phyloP scores from a whole-genome alignment of 163 green algal species.

The Volvox carteri region DNA sequence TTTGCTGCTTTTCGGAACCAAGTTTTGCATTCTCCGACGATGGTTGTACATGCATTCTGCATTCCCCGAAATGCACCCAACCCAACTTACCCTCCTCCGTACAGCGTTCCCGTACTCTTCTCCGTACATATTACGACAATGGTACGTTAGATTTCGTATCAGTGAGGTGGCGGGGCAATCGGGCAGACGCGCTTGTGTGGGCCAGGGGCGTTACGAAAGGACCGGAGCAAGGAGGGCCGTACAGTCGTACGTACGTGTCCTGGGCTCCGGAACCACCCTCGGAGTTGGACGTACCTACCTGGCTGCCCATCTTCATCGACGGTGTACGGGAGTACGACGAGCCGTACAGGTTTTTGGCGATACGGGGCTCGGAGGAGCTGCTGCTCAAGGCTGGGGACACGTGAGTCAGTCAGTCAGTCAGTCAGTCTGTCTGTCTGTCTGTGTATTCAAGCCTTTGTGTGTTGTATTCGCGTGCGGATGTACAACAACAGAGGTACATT shows the following conservation, averaged over 20 bases:
- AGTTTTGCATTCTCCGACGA: too few relatives aligned
- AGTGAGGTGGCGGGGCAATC: conserved; percentile 50
- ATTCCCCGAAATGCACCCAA: too few relatives aligned
- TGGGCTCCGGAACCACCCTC: conserved; percentile 12
- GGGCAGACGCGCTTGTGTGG: conserved; percentile 58
- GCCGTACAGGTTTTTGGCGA: conserved; percentile 66
- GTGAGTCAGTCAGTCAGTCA: conserved; percentile 11
- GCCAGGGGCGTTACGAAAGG: conserved; percentile 24
- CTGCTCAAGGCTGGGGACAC: conserved; percentile 30
- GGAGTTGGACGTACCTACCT: conserved; percentile 58
- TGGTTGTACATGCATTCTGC: too few relatives aligned
- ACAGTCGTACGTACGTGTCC: conserved; percentile 2
- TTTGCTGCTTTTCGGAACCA: too few relatives aligned
- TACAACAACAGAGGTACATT: background rate
- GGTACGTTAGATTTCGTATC: conserved; percentile 66
- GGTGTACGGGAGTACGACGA: conserved; percentile 60
- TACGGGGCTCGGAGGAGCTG: conserved; percentile 61
- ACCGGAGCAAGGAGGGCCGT: background rate
- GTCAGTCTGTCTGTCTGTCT: background rate
- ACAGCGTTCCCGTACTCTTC: background rate
- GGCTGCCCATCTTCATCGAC: conserved; percentile 69
- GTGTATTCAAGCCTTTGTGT: background rate
- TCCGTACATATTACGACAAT: conserved; percentile 62
- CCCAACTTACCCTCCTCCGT: too few relatives aligned
- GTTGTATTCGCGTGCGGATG: background rate